Percentiles rank a stretch among this genome's conserved stretches.
Conservation (phyloP, 352 stramenopile species). For the Pythium aristosporum region DNA sequence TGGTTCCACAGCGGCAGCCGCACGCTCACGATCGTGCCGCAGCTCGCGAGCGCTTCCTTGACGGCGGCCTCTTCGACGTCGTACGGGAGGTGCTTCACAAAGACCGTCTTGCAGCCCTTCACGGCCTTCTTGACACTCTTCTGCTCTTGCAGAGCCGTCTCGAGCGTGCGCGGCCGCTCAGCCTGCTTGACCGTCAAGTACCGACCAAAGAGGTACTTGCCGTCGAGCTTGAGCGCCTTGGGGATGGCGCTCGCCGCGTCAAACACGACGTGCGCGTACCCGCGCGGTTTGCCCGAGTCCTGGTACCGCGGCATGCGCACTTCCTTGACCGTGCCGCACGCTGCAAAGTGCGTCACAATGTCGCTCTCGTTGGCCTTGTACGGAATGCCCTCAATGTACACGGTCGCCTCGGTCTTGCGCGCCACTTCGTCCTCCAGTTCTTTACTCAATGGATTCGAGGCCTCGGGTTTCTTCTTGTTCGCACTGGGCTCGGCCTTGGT, state of each 20-base stretch:
- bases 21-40: conserved; percentile 91
- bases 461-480: conserved; percentile 29
- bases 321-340: conserved; percentile 88
- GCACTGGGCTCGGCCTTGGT: conserved; percentile 21
- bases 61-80: conserved; percentile 87
- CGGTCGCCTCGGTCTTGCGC: conserved; percentile 77
- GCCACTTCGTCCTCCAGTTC: conserved; percentile 58
- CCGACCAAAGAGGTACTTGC: conserved; percentile 83
- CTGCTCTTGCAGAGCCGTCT: conserved; percentile 69
- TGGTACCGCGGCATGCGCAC: conserved; percentile 93
- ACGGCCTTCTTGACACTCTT: conserved; percentile 63
- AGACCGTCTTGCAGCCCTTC: conserved; percentile 86
- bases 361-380: conserved; percentile 91
- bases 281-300: conserved; percentile 88
- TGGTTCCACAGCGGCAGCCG: conserved; percentile 93
- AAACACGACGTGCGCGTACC: conserved; percentile 95
- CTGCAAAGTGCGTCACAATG: conserved; percentile 88
- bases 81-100: conserved; percentile 90
- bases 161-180: conserved; percentile 66
- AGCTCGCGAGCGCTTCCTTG: conserved; percentile 75
- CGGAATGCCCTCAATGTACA: conserved; percentile 96
- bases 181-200: conserved; percentile 91
- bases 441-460: conserved; percentile 12
- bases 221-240: conserved; percentile 86
- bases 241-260: conserved; percentile 57